These are phyloP conservation scores for Saccharum hybrid DNA, from an alignment of 202 grass and related monocot genomes.

Conservation along the genomic window DNA sequence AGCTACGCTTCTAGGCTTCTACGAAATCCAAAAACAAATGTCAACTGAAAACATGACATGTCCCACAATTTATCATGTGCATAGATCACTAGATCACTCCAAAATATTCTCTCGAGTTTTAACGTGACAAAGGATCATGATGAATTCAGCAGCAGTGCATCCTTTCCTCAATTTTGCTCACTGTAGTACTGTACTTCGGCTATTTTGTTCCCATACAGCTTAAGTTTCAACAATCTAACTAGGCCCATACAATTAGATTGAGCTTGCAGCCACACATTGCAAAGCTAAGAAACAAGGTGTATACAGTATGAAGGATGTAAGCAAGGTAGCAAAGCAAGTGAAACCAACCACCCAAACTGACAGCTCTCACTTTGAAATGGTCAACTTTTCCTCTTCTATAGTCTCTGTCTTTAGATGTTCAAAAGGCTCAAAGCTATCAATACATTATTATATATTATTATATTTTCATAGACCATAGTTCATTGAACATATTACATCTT, in stretches of 20 bases:
- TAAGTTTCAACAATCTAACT: constrained; percentile 16
- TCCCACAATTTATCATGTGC: not conserved
- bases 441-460: not conserved
- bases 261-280: not conserved
- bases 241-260: not conserved
- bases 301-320: not conserved
- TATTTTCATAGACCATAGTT: not conserved
- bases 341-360: not conserved
- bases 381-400: constrained; percentile 11
- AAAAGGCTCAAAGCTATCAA: not conserved
- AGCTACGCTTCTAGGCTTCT: not conserved
- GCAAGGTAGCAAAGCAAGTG: not conserved
- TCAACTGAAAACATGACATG: constrained; percentile 8
- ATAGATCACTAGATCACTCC: not conserved
- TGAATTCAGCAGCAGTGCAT: not conserved
- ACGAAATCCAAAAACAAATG: not conserved
- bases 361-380: no score
- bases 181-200: not conserved
- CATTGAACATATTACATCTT: not conserved
- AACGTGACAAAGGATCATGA: not conserved
- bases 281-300: constrained; percentile 1
- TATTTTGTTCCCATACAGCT: constrained; percentile 15
- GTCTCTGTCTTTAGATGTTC: not conserved
- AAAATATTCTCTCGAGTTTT: not conserved
- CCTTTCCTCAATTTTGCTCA: not conserved